Conservation (phyloP, 331 rosid species). For the Cucumis variabilis region DNA sequence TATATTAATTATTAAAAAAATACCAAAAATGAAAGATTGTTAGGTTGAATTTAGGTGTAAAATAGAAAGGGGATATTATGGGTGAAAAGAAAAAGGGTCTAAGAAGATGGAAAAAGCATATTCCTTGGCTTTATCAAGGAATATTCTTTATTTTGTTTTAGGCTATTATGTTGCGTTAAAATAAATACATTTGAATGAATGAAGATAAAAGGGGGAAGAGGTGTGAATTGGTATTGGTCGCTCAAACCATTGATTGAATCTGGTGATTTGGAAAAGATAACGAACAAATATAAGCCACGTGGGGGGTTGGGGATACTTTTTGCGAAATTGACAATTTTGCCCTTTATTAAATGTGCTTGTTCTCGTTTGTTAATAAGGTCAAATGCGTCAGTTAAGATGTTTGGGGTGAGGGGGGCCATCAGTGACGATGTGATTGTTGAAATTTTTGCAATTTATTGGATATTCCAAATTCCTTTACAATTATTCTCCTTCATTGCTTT, state of each 20-base stretch:
- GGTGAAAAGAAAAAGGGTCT: neutral
- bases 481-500: neutral
- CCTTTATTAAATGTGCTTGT: neutral
- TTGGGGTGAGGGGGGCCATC: neutral
- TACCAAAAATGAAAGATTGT: too few relatives aligned
- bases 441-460: neutral
- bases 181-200: too few relatives aligned
- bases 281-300: neutral
- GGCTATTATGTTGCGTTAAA: neutral
- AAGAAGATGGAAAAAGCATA: neutral
- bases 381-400: neutral
- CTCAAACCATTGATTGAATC: neutral
- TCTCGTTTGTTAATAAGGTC: neutral
- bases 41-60: neutral
- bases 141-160: neutral
- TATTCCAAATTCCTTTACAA: slow-evolving; percentile 27
- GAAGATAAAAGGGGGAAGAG: neutral
- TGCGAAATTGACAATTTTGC: neutral
- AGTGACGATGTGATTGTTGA: neutral
- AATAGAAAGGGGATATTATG: neutral
- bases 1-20: neutral
- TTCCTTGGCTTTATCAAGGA: neutral
- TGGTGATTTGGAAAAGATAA: neutral
- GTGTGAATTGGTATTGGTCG: neutral
- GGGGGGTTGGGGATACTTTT: neutral